A percentile compares a stretch with the other conserved stretches of the same genome.
Evolutionary conservation across 495 filamentous ascomycete genomes (phyloP).

Genomic region (Talaromyces nanjingensis): DNA sequence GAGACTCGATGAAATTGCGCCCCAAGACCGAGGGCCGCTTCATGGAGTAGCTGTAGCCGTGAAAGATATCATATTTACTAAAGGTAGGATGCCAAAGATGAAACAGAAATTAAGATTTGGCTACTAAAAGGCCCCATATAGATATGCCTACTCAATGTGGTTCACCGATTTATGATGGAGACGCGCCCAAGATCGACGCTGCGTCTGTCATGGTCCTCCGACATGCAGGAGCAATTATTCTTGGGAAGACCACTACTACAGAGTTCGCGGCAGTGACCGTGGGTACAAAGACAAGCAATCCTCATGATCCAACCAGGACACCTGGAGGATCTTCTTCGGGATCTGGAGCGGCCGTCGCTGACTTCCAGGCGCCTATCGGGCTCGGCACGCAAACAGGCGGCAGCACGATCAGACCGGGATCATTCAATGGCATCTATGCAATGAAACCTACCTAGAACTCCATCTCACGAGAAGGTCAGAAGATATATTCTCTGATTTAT

Average conservation of each 20-base stretch:
- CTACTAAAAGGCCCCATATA: neutral
- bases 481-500: slow-evolving; percentile 37
- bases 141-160: neutral
- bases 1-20: slow-evolving; percentile 40
- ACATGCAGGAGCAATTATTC: slow-evolving; percentile 53
- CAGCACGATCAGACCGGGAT: slow-evolving; percentile 38
- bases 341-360: slow-evolving; percentile 40
- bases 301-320: slow-evolving; percentile 53
- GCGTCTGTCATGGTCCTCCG: slow-evolving; percentile 21
- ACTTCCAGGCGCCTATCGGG: neutral
- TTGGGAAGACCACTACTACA: slow-evolving; percentile 41
- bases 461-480: slow-evolving; percentile 46
- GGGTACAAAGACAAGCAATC: slow-evolving; percentile 33
- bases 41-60: slow-evolving; percentile 49
- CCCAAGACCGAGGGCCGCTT: slow-evolving; percentile 39
- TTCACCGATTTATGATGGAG: slow-evolving; percentile 1
- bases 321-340: slow-evolving; percentile 61
- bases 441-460: slow-evolving; percentile 52
- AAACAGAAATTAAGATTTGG: neutral
- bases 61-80: slow-evolving; percentile 55
- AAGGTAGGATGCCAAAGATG: slow-evolving; percentile 16
- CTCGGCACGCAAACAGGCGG: slow-evolving; percentile 5
- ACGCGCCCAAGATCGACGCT: neutral
- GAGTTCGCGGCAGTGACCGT: slow-evolving; percentile 4
- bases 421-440: slow-evolving; percentile 47